Conservation (phyloP, 176 grass and related monocot species). For the Calamus simplicifolius region DNA sequence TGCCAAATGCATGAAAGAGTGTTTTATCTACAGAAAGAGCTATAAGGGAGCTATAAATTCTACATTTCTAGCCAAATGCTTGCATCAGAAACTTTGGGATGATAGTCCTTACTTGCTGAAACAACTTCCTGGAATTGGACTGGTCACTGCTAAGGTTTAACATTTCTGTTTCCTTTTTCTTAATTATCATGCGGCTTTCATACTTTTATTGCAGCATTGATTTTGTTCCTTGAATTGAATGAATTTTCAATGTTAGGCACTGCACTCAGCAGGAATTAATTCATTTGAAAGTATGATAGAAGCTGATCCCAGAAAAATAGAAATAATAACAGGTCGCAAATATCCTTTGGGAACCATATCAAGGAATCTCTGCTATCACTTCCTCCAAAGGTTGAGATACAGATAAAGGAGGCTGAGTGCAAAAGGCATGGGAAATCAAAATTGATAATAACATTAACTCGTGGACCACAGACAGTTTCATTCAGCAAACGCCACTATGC, state of each 20-base stretch:
- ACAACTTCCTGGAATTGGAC: slow-evolving; percentile 91
- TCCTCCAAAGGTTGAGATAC: slow-evolving; percentile 66
- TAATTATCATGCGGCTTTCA: not conserved
- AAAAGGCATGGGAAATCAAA: slow-evolving; percentile 52
- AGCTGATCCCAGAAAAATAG: slow-evolving; percentile 95
- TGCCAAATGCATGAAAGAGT: slow-evolving; percentile 95
- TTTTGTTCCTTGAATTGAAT: no score
- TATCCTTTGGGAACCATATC: slow-evolving; percentile 87
- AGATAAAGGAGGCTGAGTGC: slow-evolving; percentile 54
- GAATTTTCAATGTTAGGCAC: slow-evolving; percentile 41
- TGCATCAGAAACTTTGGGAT: slow-evolving; percentile 88
- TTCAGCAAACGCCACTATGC: slow-evolving; percentile 57
- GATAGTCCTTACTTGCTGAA: slow-evolving; percentile 73
- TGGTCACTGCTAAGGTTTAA: slow-evolving; percentile 86
- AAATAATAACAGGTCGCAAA: slow-evolving; percentile 63
- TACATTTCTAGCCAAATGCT: slow-evolving; percentile 73
- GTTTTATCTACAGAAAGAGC: slow-evolving; percentile 73
- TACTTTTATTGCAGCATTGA: no score
- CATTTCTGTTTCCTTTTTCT: slow-evolving; percentile 10
- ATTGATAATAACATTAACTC: slow-evolving; percentile 55
- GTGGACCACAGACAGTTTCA: slow-evolving; percentile 33
- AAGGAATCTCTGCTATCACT: slow-evolving; percentile 69
- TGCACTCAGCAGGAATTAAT: slow-evolving; percentile 59
- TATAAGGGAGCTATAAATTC: slow-evolving; percentile 70
- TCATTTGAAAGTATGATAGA: slow-evolving; percentile 57